Conservation (phyloP, 331 rosid species). For the Quercus tomentella region DNA sequence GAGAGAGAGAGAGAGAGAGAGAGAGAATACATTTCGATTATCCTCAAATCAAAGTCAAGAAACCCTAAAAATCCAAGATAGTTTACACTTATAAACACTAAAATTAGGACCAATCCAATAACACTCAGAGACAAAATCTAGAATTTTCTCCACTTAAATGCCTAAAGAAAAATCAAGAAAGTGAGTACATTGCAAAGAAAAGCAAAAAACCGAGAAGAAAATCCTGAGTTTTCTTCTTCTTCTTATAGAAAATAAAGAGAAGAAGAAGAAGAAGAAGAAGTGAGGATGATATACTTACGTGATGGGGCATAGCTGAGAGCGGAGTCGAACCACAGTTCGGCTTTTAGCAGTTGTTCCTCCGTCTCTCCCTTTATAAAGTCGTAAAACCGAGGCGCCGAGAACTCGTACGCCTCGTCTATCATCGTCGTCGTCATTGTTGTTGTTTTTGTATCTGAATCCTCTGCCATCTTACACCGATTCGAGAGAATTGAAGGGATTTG, state of each 20-base stretch:
- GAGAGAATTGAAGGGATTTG: background rate
- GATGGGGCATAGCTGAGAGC: conserved; percentile 86
- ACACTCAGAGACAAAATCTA: background rate
- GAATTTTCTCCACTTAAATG: too few species aligned
- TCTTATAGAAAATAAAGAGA: background rate
- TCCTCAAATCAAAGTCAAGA: background rate
- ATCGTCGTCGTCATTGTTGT: conserved; percentile 4
- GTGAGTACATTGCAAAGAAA: background rate
- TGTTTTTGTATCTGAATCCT: conserved; percentile 24
- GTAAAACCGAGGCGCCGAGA: conserved; percentile 80
- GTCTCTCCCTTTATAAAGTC: conserved; percentile 62
- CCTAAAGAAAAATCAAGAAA: background rate
- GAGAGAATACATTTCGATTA: background rate
- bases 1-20: too few species aligned
- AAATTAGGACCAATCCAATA: background rate
- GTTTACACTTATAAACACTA: background rate
- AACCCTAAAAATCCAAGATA: background rate
- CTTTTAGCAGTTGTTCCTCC: conserved; percentile 42
- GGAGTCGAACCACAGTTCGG: conserved; percentile 87
- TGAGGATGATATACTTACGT: conserved; percentile 43
- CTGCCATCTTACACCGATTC: conserved; percentile 8
- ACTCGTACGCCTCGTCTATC: conserved; percentile 72
- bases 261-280: background rate
- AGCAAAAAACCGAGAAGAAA: background rate
- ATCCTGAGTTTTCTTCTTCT: background rate